A percentile compares a stretch with the other conserved stretches of the same genome.
These are phyloP conservation scores for Onygenales sp. DNA, from an alignment of 2,329 filamentous ascomycete species.

Conservation along the genomic window DNA sequence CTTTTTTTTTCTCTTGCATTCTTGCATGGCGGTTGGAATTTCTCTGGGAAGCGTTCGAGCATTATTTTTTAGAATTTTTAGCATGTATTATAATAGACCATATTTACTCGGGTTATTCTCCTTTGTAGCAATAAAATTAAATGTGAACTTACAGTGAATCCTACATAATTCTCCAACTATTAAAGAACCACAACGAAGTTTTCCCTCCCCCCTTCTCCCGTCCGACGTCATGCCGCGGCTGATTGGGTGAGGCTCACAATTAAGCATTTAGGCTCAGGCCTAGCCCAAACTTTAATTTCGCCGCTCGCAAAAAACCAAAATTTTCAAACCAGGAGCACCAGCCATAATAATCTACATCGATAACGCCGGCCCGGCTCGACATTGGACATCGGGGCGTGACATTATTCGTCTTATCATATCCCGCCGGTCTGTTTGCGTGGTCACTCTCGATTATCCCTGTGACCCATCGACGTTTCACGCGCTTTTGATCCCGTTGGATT, in stretches of 20 bases:
- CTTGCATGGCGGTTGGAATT: background rate
- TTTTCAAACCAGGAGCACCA: background rate
- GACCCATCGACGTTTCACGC: no score
- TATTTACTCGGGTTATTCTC: no score
- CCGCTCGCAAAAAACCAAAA: background rate
- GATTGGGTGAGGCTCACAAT: constrained; percentile 1
- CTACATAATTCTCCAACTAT: background rate
- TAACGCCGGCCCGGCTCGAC: no score
- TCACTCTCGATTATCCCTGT: no score
- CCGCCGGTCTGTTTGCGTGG: no score
- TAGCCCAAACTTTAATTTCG: constrained; percentile 6
- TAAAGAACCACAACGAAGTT: background rate
- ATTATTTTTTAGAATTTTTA: background rate
- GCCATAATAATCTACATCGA: background rate
- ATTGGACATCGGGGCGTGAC: no score
- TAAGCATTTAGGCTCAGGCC: constrained; percentile 6
- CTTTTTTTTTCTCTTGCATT: constrained; percentile 6
- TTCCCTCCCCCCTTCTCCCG: constrained; percentile 6
- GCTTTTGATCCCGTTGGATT: no score
- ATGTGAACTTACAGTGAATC: no score
- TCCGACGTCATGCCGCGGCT: background rate
- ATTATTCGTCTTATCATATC: no score
- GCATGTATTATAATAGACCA: no score
- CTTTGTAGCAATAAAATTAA: no score
- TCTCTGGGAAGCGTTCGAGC: no score